These are phyloP conservation scores for Ilex aquifolium DNA, from an alignment of 257 asterid genomes.

Conservation along the genomic window DNA sequence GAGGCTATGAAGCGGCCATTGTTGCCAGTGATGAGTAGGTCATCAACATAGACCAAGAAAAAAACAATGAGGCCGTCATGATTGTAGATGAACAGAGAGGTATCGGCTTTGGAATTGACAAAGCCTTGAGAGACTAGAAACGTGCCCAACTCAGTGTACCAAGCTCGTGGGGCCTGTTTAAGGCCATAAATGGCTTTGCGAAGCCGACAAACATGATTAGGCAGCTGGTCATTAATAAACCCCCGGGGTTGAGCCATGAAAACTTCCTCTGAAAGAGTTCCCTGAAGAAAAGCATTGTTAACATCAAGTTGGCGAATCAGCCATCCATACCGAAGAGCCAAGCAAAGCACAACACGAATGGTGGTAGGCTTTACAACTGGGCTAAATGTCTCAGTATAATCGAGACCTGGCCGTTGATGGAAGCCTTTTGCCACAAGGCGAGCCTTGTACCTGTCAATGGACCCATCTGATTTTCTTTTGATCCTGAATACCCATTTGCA, in stretches of 20 bases:
- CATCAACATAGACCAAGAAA: no score
- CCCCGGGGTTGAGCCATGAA: not conserved
- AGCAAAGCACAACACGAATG: not conserved
- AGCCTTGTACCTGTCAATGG: no score
- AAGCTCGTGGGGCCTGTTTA: not conserved
- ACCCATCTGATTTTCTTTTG: no score
- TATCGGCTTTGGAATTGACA: not conserved
- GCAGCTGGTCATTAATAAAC: not conserved
- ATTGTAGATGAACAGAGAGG: not conserved
- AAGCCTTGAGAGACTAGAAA: not conserved
- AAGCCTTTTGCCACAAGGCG: no score
- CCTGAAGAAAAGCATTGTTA: not conserved
- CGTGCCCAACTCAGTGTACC: not conserved
- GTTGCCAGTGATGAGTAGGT: not conserved
- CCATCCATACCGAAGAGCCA: not conserved
- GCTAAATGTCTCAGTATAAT: not conserved
- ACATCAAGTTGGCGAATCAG: not conserved
- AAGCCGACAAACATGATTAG: not conserved
- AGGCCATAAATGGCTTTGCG: not conserved
- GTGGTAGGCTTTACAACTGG: not conserved
- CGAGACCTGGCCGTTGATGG: no score
- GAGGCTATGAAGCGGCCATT: not conserved
- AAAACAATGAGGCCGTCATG: not conserved
- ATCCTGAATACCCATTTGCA: no score
- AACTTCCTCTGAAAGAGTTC: not conserved